These are phyloP conservation scores for Trifolium repens DNA, from an alignment of 306 rosid genomes.

Conservation along the genomic window DNA sequence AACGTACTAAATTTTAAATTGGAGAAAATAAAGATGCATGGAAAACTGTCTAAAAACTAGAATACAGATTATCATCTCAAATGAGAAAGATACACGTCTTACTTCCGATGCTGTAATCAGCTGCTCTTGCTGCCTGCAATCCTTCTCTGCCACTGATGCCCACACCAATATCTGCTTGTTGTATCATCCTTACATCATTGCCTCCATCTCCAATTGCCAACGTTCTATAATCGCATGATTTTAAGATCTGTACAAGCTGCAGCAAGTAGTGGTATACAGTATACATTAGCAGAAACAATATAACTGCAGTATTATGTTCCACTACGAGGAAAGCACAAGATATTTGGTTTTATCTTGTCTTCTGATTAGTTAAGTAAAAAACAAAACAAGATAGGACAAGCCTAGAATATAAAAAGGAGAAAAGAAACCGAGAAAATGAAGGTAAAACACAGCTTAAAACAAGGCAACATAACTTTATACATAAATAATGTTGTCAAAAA, in stretches of 20 bases:
- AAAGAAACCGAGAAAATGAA: conserved; percentile 20
- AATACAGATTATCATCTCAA: conserved; percentile 30
- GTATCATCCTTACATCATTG: conserved; percentile 99
- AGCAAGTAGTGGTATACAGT: conserved; percentile 43
- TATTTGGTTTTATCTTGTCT: neutral
- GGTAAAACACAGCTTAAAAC: conserved; percentile 20
- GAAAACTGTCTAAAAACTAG: conserved; percentile 29
- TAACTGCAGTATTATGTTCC: conserved; percentile 28
- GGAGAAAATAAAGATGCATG: conserved; percentile 14
- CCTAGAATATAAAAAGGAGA: conserved; percentile 33
- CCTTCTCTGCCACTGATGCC: conserved; percentile 99
- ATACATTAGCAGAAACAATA: conserved; percentile 26
- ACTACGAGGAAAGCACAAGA: conserved; percentile 28
- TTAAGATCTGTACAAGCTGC: conserved; percentile 95
- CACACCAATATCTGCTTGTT: conserved; percentile 96
- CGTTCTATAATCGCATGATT: conserved; percentile 92
- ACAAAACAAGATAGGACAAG: conserved; percentile 25
- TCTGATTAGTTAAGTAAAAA: conserved; percentile 15
- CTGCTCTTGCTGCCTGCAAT: conserved; percentile 99
- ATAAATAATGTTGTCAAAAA: conserved; percentile 23
- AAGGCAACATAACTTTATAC: conserved; percentile 20
- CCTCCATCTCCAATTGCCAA: conserved; percentile 99
- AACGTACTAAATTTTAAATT: conserved; percentile 4
- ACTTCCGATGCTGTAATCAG: conserved; percentile 99
- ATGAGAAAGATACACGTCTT: conserved; percentile 42